These are phyloP conservation scores for Dendrobium nobile DNA, from an alignment of 106 monocot species.

Conservation along the genomic window DNA sequence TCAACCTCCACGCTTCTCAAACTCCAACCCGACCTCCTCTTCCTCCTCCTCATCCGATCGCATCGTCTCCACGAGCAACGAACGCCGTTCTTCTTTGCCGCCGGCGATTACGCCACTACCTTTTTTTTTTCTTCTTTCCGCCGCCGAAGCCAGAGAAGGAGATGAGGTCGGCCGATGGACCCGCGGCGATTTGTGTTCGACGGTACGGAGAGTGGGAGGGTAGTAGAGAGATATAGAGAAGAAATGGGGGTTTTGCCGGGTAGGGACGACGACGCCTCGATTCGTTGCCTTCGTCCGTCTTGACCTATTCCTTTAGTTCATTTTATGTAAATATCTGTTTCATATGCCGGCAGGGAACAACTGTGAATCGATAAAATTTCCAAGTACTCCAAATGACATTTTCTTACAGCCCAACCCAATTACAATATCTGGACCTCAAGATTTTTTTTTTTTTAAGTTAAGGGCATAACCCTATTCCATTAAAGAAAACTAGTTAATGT, in stretches of 20 bases:
- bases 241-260: background rate
- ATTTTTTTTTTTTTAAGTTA: too few relatives aligned
- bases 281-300: background rate
- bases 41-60: constrained; percentile 43
- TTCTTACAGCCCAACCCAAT: too few relatives aligned
- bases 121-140: background rate
- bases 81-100: background rate
- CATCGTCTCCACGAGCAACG: constrained; percentile 15
- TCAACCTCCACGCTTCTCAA: constrained; percentile 5
- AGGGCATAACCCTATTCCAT: too few relatives aligned
- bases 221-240: background rate
- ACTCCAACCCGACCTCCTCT: constrained; percentile 2
- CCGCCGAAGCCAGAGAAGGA: background rate
- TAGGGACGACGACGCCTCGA: background rate
- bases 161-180: too few relatives aligned
- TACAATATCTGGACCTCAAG: too few relatives aligned
- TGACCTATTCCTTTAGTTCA: background rate
- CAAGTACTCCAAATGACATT: too few relatives aligned
- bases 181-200: background rate
- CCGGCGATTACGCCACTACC: background rate
- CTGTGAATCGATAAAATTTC: too few relatives aligned
- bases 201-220: background rate
- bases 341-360: too few relatives aligned
- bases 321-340: too few relatives aligned
- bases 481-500: too few relatives aligned